These are phyloP conservation scores for Schoenoplectus tabernaemontani DNA, from an alignment of 202 grass and related monocot genomes.

Conservation along the genomic window DNA sequence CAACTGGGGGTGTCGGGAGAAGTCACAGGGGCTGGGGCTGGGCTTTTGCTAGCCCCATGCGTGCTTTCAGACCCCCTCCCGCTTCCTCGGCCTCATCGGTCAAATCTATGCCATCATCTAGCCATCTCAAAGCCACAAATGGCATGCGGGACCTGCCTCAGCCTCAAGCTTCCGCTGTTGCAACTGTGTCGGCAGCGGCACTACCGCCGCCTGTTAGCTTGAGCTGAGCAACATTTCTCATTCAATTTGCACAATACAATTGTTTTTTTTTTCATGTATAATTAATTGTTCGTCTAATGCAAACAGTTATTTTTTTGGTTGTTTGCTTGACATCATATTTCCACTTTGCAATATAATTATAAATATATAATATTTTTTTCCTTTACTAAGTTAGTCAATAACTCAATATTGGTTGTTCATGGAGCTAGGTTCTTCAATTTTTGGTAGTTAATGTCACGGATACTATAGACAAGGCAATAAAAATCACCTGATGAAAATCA, in stretches of 20 bases:
- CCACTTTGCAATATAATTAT: background rate
- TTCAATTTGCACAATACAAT: slow-evolving; percentile 14
- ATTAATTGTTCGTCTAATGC: slow-evolving; percentile 16
- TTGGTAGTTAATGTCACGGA: slow-evolving; percentile 1
- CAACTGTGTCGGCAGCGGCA: background rate
- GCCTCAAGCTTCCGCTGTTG: background rate
- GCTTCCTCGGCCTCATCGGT: slow-evolving; percentile 33
- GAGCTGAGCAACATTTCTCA: slow-evolving; percentile 13
- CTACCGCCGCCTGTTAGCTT: slow-evolving; percentile 3
- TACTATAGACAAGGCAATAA: background rate
- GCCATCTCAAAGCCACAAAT: slow-evolving; percentile 14
- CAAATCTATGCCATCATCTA: slow-evolving; percentile 14
- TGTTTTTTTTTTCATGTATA: background rate
- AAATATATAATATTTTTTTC: too few species aligned
- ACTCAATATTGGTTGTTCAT: background rate
- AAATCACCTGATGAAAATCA: background rate
- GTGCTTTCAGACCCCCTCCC: slow-evolving; percentile 57
- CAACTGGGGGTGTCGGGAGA: slow-evolving; percentile 21
- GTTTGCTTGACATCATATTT: slow-evolving; percentile 10
- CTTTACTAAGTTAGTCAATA: background rate
- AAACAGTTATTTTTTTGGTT: background rate
- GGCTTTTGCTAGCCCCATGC: slow-evolving; percentile 84
- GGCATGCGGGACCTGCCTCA: background rate
- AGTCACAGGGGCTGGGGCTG: slow-evolving; percentile 56
- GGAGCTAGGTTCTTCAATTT: background rate